These are phyloP conservation scores for Jimgerdemannia lactiflua DNA, from an alignment of 192 early-diverging fungal species.

Conservation along the genomic window DNA sequence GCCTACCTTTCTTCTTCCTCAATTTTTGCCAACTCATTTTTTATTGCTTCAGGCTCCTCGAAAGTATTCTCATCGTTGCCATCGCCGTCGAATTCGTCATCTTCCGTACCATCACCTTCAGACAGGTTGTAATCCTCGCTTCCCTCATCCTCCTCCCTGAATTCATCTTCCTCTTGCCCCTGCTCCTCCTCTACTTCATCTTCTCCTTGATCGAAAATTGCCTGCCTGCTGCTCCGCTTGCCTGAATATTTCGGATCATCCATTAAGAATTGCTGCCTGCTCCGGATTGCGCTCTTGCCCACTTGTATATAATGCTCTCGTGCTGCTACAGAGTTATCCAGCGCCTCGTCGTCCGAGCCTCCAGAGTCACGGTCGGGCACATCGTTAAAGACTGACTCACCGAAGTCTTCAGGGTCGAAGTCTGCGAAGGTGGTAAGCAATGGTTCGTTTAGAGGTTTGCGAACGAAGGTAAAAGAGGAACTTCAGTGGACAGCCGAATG, in stretches of 20 bases:
- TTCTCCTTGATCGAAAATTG: slow-evolving; percentile 49
- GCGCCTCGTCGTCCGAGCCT: slow-evolving; percentile 43
- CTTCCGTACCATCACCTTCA: slow-evolving; percentile 29
- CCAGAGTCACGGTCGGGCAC: slow-evolving; percentile 12
- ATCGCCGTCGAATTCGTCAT: slow-evolving; percentile 23
- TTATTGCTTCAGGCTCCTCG: slow-evolving; percentile 36
- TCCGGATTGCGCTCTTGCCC: slow-evolving; percentile 67
- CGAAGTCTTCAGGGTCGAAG: slow-evolving; percentile 66
- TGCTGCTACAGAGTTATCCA: slow-evolving; percentile 41
- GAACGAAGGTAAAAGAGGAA: background rate
- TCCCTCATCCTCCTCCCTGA: slow-evolving; percentile 30
- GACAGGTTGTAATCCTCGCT: slow-evolving; percentile 45
- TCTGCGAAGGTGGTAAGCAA: slow-evolving; percentile 36
- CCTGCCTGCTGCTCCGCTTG: slow-evolving; percentile 62
- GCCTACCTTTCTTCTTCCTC: slow-evolving; percentile 74
- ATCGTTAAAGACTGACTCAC: slow-evolving; percentile 29
- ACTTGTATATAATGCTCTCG: slow-evolving; percentile 70
- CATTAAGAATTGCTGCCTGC: slow-evolving; percentile 54
- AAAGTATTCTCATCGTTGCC: slow-evolving; percentile 15
- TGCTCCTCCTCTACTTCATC: slow-evolving; percentile 28
- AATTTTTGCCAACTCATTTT: slow-evolving; percentile 67
- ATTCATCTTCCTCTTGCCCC: slow-evolving; percentile 32
- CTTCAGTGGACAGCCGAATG: no score
- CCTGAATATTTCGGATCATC: slow-evolving; percentile 75
- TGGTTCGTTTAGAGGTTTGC: background rate